Percentiles rank a stretch among this genome's conserved stretches.
Evolutionary conservation across 345 rosid genomes (phyloP).

Genomic region (Carallia brachiata): DNA sequence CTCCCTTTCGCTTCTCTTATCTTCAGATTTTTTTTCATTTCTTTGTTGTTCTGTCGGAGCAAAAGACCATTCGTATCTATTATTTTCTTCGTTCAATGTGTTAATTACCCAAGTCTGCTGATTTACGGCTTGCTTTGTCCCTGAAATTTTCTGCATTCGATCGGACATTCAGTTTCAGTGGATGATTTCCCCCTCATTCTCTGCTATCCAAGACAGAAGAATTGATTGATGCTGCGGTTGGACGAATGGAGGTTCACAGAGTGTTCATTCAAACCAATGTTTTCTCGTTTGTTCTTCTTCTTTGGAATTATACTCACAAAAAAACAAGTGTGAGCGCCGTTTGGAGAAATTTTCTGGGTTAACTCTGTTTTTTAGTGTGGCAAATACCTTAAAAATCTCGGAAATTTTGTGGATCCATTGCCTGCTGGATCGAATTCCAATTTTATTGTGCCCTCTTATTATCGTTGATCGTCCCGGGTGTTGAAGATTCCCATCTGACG

Average conservation of each 20-base stretch:
- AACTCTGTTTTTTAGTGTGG: not conserved
- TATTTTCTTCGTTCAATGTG: too few species aligned
- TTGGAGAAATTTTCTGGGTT: not conserved
- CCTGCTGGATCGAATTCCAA: slow-evolving; percentile 8
- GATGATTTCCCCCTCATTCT: not conserved
- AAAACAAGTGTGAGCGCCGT: not conserved
- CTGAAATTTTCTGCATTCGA: not conserved
- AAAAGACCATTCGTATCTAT: too few species aligned
- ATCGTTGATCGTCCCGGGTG: not conserved
- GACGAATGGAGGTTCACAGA: not conserved
- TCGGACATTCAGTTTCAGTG: not conserved
- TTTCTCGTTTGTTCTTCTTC: not conserved
- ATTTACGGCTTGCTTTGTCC: too few species aligned
- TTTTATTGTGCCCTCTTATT: not conserved
- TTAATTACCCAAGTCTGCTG: too few species aligned
- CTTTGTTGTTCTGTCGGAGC: too few species aligned
- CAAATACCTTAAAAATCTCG: not conserved
- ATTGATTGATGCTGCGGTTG: not conserved
- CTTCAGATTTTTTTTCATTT: too few species aligned
- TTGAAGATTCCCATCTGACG: not conserved
- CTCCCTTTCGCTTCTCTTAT: too few species aligned
- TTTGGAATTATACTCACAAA: not conserved
- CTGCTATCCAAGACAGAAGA: too few species aligned
- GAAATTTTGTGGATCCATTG: slow-evolving; percentile 1
- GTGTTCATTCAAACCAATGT: not conserved